Percentiles rank a stretch among this genome's conserved stretches.
Evolutionary conservation across 768 basidiomycete species (phyloP).

Genomic region (Tremella fuciformis): DNA sequence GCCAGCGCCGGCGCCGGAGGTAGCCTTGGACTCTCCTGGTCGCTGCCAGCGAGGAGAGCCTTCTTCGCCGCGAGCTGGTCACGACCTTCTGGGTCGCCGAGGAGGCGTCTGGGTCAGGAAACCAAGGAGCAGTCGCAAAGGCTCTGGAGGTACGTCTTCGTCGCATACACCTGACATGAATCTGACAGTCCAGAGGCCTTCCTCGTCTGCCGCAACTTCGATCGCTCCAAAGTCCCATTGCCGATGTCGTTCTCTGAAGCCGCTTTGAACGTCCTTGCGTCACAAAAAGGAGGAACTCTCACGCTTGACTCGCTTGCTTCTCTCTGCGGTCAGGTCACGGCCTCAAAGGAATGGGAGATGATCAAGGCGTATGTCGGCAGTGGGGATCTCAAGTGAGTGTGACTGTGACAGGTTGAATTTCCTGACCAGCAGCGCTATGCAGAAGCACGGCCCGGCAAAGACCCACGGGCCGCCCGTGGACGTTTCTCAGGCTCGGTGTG

Average conservation of each 20-base stretch:
- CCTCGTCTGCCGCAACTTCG: constrained; percentile 54
- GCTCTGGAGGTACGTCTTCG: constrained; percentile 53
- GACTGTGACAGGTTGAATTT: too few relatives aligned
- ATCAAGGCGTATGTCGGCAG: constrained; percentile 44
- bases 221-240: constrained; percentile 42
- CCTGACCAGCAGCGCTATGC: too few relatives aligned
- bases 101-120: constrained; percentile 55
- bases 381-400: constrained; percentile 45
- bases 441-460: too few relatives aligned
- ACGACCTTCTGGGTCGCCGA: constrained; percentile 40
- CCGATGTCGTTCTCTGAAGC: constrained; percentile 25
- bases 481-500: too few relatives aligned
- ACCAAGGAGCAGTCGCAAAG: constrained; percentile 54
- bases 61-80: constrained; percentile 16
- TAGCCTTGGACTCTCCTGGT: not conserved
- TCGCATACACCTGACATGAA: not conserved
- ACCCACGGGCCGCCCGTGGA: too few relatives aligned
- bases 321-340: constrained; percentile 12
- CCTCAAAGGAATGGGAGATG: constrained; percentile 34
- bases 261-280: constrained; percentile 28
- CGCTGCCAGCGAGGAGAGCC: constrained; percentile 6
- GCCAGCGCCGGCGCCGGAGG: constrained; percentile 9
- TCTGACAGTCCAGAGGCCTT: constrained; percentile 51
- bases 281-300: constrained; percentile 35
- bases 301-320: constrained; percentile 39